These are phyloP conservation scores for Trichoderma sp. DNA, from an alignment of 2,329 filamentous ascomycete species.

Conservation along the genomic window DNA sequence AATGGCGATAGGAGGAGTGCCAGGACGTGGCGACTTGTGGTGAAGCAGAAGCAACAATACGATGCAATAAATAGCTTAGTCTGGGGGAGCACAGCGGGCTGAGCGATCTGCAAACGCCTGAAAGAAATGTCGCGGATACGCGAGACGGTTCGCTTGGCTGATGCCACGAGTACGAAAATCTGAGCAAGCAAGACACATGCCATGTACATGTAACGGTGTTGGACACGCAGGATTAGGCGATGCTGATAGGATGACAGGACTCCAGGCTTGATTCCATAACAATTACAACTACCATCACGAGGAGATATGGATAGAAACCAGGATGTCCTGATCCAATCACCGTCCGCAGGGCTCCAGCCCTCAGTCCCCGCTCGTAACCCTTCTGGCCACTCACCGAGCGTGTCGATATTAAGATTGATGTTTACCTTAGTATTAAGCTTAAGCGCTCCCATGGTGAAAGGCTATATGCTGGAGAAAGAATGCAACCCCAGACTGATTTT, in stretches of 20 bases:
- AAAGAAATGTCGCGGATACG: neutral
- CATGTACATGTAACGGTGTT: neutral
- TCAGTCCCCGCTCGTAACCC: neutral
- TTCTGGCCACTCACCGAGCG: neutral
- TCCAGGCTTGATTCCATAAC: neutral
- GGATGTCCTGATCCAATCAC: neutral
- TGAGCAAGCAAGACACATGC: neutral
- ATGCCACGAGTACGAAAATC: neutral
- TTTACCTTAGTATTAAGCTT: constrained; percentile 17
- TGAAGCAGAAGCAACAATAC: neutral
- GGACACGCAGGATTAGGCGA: neutral
- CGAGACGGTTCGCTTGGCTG: neutral
- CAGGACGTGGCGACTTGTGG: neutral
- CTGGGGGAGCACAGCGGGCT: neutral
- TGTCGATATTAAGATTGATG: neutral
- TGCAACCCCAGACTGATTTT: neutral
- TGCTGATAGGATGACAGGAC: neutral
- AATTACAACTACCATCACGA: neutral
- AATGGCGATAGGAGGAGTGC: neutral
- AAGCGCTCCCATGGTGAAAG: constrained; percentile 3
- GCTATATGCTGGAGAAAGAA: neutral
- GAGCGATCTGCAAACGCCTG: neutral
- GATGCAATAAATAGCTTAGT: neutral
- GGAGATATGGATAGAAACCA: neutral
- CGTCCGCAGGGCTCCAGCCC: neutral